Base-by-base conservation (phyloP, 129 eudicot species). In the Ambrosia trifida region DNA sequence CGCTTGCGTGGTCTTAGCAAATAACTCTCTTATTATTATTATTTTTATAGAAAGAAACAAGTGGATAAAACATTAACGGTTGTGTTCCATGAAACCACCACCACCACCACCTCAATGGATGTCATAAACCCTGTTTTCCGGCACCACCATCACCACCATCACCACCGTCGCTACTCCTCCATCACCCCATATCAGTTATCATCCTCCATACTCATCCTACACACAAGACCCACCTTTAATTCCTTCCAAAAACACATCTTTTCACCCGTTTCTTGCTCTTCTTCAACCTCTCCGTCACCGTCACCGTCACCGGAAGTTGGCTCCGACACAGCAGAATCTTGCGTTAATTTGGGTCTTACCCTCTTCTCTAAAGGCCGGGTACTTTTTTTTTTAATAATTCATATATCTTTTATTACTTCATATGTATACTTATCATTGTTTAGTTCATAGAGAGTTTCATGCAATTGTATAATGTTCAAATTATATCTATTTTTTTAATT, bases 321-420 rank as follows among this genome's bases (percentile, higher is more conserved):
- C 14, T 69, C 78, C 7, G 68, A 70, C 24, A 89, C 96, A 14
- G 95, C 98, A 14, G 98, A 89, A 70, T 87, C 93, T 14, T 87
- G 95, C 65, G 88, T 93, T 61, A 93, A 89, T 59, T 67, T 84
- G 75, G 98, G 98, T 3, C 95, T 93, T 24, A 50, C 89, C 38
- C 93, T 94, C 64, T 94, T 94, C 81, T 80, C 96, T 43, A 87
- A 72, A 69, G 98, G 96, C 69, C 86, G 93, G 96, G 98, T 94
- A 83, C 30, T 61, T 54, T 1, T 4, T 0, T 9, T n/a, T n/a
- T n/a, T n/a, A n/a, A n/a, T 47, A 16, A 3, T 13, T 13, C 20
- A 8, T 1, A 38, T 1, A 31, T 38, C 66, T 46, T 59, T 40
- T 68, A 31, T 3, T 40, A 38, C 38, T 68, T 46, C 53, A 16